Percentiles rank a stretch among this genome's conserved stretches.
Evolutionary conservation across 306 rosid species (phyloP).

Genomic region (Gynostemma pentaphyllum): DNA sequence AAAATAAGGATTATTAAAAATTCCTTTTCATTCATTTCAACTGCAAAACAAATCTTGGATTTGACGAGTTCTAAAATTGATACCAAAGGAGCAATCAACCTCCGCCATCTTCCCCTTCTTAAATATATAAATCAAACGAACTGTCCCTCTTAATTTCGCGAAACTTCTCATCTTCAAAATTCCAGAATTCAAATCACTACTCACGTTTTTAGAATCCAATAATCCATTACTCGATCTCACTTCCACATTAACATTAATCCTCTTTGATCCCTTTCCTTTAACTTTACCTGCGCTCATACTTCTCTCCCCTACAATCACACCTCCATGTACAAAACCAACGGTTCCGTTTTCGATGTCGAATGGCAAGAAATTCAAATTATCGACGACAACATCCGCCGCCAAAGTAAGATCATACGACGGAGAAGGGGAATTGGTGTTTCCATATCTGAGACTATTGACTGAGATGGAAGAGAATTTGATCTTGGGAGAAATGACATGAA

Average conservation of each 20-base stretch:
- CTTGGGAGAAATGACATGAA: slow-evolving; percentile 29
- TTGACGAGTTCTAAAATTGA: slow-evolving; percentile 27
- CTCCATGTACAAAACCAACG: slow-evolving; percentile 18
- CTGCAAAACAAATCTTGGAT: slow-evolving; percentile 34
- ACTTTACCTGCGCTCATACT: slow-evolving; percentile 11
- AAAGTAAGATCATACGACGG: slow-evolving; percentile 26
- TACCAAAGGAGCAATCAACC: slow-evolving; percentile 34
- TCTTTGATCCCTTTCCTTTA: slow-evolving; percentile 14
- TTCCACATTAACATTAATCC: slow-evolving; percentile 15
- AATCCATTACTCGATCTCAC: slow-evolving; percentile 14
- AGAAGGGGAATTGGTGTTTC: slow-evolving; percentile 7
- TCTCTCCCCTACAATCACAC: slow-evolving; percentile 18
- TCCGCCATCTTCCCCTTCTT: slow-evolving; percentile 19
- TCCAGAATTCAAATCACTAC: slow-evolving; percentile 21
- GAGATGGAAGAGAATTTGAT: slow-evolving; percentile 22
- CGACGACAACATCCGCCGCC: slow-evolving; percentile 15
- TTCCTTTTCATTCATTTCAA: too few species aligned
- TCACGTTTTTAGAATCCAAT: slow-evolving; percentile 11
- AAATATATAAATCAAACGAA: slow-evolving; percentile 28
- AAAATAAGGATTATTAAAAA: too few species aligned
- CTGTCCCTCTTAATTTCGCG: slow-evolving; percentile 29
- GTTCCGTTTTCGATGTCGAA: slow-evolving; percentile 23
- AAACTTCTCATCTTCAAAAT: slow-evolving; percentile 29
- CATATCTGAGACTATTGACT: slow-evolving; percentile 7
- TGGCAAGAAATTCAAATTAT: slow-evolving; percentile 46